Conservation (phyloP, 257 asterid species). For the Thymus quinquecostatus region DNA sequence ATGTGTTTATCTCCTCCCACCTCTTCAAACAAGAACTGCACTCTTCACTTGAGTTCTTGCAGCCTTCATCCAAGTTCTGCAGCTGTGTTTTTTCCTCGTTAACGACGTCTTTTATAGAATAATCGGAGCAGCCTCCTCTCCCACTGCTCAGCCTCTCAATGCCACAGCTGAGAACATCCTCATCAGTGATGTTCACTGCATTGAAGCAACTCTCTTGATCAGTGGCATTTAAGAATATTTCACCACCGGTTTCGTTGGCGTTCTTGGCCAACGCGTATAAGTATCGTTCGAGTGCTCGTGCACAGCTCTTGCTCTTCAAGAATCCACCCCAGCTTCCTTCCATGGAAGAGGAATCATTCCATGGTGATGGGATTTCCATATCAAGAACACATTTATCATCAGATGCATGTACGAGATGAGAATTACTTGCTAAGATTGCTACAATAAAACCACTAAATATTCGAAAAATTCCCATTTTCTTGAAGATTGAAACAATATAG, state of each 20-base stretch:
- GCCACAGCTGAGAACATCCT: conserved; percentile 47
- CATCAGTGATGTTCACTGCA: conserved; percentile 23
- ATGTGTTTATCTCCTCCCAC: conserved; percentile 46
- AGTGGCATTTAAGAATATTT: conserved; percentile 46
- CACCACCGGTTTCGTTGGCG: conserved; percentile 53
- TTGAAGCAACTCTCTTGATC: conserved; percentile 47
- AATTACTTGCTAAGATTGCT: conserved; percentile 23
- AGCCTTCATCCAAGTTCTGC: conserved; percentile 40
- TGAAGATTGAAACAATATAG: not conserved
- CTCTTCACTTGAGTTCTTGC: conserved; percentile 41
- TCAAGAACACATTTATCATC: conserved; percentile 45
- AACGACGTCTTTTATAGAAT: conserved; percentile 45
- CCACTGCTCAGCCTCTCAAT: conserved; percentile 61
- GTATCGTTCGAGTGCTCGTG: conserved; percentile 38
- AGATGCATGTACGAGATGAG: conserved; percentile 28
- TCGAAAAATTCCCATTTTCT: conserved; percentile 34
- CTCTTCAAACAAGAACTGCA: conserved; percentile 49
- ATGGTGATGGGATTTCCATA: conserved; percentile 33
- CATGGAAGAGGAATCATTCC: conserved; percentile 26
- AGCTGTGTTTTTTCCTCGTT: conserved; percentile 39
- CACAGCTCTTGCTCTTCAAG: conserved; percentile 42
- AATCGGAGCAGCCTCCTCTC: conserved; percentile 66
- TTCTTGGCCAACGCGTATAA: conserved; percentile 48
- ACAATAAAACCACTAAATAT: conserved; percentile 14
- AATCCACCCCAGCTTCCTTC: conserved; percentile 61